phyloP scores from a whole-genome alignment of 306 rosid genomes.

The Trichosanthes cucumerina region DNA sequence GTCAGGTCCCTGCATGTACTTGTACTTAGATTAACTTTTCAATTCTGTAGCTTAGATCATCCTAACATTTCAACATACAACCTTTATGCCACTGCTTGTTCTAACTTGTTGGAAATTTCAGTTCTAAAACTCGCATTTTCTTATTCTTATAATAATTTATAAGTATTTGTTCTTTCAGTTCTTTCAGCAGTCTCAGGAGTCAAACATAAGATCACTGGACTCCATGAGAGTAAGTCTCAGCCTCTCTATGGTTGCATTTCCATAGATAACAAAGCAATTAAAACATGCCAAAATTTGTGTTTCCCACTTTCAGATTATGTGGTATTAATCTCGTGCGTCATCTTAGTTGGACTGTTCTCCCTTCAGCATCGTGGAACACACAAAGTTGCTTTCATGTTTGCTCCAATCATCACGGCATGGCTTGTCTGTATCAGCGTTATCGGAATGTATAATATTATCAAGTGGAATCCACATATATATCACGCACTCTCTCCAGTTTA shows the following conservation, averaged over 20 bases:
- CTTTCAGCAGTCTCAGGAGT: conserved; percentile 84
- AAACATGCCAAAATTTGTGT: neutral
- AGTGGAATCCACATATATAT: conserved; percentile 46
- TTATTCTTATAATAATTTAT: conserved; percentile 3
- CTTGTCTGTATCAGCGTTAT: conserved; percentile 46
- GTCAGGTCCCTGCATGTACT: conserved; percentile 24
- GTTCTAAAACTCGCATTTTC: neutral
- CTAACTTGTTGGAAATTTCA: neutral
- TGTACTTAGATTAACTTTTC: conserved; percentile 4
- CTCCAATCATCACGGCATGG: conserved; percentile 62
- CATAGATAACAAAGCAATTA: neutral
- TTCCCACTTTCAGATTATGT: conserved; percentile 45
- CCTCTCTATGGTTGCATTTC: conserved; percentile 9
- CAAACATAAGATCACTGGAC: conserved; percentile 51
- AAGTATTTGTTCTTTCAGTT: conserved; percentile 48
- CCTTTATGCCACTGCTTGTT: neutral
- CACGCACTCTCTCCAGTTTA: conserved; percentile 55
- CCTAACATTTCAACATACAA: neutral
- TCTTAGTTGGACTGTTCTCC: conserved; percentile 62
- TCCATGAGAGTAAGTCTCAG: conserved; percentile 57
- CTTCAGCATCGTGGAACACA: conserved; percentile 73
- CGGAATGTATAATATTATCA: conserved; percentile 55
- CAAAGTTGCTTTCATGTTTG: conserved; percentile 65
- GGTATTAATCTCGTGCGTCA: conserved; percentile 46
- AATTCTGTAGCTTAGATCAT: conserved; percentile 11